Evolutionary conservation across 192 early-diverging fungal genomes (phyloP).

Genomic region (Fimicolochytrium jonesii): DNA sequence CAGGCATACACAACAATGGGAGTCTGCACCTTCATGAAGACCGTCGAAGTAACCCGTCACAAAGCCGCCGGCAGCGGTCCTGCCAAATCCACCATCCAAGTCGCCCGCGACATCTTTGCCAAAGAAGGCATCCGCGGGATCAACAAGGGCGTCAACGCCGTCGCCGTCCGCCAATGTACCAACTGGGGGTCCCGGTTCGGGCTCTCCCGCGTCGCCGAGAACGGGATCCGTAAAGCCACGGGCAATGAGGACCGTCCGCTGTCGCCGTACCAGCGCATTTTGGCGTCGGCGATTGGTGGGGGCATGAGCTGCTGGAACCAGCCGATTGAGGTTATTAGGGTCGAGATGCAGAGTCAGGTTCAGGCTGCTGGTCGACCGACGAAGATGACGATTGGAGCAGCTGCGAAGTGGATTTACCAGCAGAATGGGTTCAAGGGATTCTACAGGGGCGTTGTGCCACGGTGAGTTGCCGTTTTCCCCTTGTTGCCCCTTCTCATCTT

Average conservation of each 20-base stretch:
- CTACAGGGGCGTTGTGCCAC: slow-evolving; percentile 66
- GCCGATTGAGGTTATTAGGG: slow-evolving; percentile 97
- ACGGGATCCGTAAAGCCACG: slow-evolving; percentile 52
- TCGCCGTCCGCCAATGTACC: slow-evolving; percentile 93
- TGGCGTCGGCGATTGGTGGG: slow-evolving; percentile 84
- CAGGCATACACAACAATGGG: slow-evolving; percentile 97
- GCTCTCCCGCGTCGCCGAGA: slow-evolving; percentile 53
- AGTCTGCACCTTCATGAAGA: slow-evolving; percentile 99
- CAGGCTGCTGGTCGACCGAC: slow-evolving; percentile 83
- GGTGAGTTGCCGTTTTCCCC: neutral
- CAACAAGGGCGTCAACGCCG: slow-evolving; percentile 99
- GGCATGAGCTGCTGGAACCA: slow-evolving; percentile 97
- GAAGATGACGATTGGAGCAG: slow-evolving; percentile 82
- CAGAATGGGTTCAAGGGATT: slow-evolving; percentile 89
- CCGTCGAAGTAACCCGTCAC: slow-evolving; percentile 91
- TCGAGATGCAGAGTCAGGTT: slow-evolving; percentile 97
- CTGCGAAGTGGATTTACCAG: slow-evolving; percentile 84
- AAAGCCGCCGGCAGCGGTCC: slow-evolving; percentile 60
- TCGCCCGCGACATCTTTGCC: slow-evolving; percentile 87
- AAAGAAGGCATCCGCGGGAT: slow-evolving; percentile 92
- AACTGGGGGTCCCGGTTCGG: slow-evolving; percentile 98
- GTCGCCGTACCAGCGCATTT: slow-evolving; percentile 54
- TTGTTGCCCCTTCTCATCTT: neutral
- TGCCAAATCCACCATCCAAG: slow-evolving; percentile 68
- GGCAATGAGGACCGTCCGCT: slow-evolving; percentile 34